These are phyloP conservation scores for Powellomyces hirtus DNA, from an alignment of 192 early-diverging fungal species.

Conservation along the genomic window DNA sequence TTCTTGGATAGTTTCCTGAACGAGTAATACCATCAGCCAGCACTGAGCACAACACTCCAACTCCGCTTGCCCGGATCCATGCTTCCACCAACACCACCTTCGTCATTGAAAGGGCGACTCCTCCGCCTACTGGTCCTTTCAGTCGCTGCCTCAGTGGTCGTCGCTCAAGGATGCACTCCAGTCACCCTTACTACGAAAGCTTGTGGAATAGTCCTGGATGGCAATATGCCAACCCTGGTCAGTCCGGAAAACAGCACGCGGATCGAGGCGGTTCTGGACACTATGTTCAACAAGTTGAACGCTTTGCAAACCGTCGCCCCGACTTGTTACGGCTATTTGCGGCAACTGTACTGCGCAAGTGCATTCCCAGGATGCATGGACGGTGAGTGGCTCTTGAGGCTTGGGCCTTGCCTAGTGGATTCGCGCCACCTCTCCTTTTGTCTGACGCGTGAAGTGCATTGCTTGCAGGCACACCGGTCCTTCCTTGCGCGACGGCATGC, in stretches of 20 bases:
- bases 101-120: no score
- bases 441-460: background rate
- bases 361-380: slow-evolving; percentile 8
- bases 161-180: no score
- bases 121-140: no score
- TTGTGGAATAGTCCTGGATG: background rate
- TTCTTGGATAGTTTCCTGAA: no score
- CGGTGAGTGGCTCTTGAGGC: background rate
- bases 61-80: no score
- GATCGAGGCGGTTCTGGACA: background rate
- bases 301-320: slow-evolving; percentile 6
- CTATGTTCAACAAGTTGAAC: background rate
- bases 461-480: slow-evolving; percentile 5
- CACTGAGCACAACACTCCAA: no score
- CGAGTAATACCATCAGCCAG: no score
- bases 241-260: background rate
- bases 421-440: background rate
- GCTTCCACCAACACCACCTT: no score
- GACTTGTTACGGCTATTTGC: slow-evolving; percentile 20
- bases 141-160: no score
- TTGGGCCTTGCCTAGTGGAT: background rate
- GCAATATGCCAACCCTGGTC: background rate
- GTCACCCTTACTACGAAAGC: no score
- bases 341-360: slow-evolving; percentile 1
- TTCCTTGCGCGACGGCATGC: slow-evolving; percentile 21